Evolutionary conservation across 202 grass and related monocot species (phyloP), one percentile per base, ranked within the genome.

Genomic region (Bolboschoenoplectus hybrid): DNA sequence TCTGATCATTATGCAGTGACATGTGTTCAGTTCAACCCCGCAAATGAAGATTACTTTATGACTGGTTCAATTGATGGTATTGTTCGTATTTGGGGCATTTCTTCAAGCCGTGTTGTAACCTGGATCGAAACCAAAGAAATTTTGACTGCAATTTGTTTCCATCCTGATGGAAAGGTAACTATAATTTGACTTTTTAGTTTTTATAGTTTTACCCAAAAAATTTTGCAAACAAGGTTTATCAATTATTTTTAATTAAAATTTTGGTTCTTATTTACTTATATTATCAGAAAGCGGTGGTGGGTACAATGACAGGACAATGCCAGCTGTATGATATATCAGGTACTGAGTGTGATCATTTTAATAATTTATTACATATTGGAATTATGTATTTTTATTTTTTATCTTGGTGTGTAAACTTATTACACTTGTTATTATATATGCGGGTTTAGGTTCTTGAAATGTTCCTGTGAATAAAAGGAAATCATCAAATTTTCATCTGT

Each of bases 1-100:
- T 77, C 84, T 88, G 12, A 82, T 82, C 36, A 68, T 85, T 46
- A 55, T 58, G 85, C 90, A 97, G 94, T 97, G 43, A 94, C 94
- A 55, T 88, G 89, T 68, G 84, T 97, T 88, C 88, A 94, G 4
- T 97, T 89, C 82, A 94, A 94, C 63, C 92, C 94, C 16, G 39
- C 87, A 41, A 86, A 97, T 52, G 94, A 92, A 56, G 86, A 85
- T 45, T 88, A 89, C 36, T 97, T 97, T 14, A 80, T 94, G 66
- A 97, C 91, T 14, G 94, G 94, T 46, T 97, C 94, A 60, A 89
- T 97, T 81, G 94, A 97, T 51, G 88, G 91, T 8, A 97, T 92
- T 71, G 87, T 92, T 35, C 90, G 94, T 36, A 67, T 97, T 83
- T 97, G 94, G 94, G 80, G 91, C 84, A 91, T 91, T 85, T 72